Conservation (phyloP, 768 basidiomycete species). For the Tulasnella sp. region DNA sequence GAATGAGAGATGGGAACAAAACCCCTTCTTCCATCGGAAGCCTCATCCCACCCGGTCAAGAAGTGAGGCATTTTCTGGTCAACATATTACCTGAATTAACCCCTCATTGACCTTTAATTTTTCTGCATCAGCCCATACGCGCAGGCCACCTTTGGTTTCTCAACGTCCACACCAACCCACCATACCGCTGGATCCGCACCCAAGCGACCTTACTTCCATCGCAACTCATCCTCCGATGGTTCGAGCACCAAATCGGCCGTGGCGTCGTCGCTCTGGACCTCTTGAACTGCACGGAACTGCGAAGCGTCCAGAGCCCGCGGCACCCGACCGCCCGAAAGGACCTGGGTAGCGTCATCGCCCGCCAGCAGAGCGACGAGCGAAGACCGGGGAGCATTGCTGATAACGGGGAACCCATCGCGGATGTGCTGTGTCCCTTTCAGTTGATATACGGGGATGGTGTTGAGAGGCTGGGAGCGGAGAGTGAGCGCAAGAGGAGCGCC, state of each 20-base stretch:
- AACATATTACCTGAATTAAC: not conserved
- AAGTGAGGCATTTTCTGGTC: not conserved
- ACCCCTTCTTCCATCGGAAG: not conserved
- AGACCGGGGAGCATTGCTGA: conserved; percentile 6
- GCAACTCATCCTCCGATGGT: conserved; percentile 77
- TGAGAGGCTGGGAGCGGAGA: conserved; percentile 77
- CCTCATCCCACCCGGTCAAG: not conserved
- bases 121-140: conserved; percentile 52
- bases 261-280: conserved; percentile 81
- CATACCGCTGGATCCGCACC: conserved; percentile 70
- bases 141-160: conserved; percentile 84
- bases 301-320: conserved; percentile 66
- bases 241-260: conserved; percentile 66
- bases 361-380: conserved; percentile 37
- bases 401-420: conserved; percentile 35
- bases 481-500: conserved; percentile 68
- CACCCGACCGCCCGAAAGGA: conserved; percentile 77
- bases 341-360: conserved; percentile 74
- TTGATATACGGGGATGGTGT: conserved; percentile 83
- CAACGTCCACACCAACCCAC: conserved; percentile 74
- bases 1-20: not conserved
- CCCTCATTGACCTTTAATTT: not conserved
- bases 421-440: conserved; percentile 79
- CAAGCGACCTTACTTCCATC: conserved; percentile 74
- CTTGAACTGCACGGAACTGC: conserved; percentile 74